Evolutionary conservation across 352 stramenopile species (phyloP), one percentile per base, ranked within the genome.

Genomic region (Globisporangium acanthophoron): DNA sequence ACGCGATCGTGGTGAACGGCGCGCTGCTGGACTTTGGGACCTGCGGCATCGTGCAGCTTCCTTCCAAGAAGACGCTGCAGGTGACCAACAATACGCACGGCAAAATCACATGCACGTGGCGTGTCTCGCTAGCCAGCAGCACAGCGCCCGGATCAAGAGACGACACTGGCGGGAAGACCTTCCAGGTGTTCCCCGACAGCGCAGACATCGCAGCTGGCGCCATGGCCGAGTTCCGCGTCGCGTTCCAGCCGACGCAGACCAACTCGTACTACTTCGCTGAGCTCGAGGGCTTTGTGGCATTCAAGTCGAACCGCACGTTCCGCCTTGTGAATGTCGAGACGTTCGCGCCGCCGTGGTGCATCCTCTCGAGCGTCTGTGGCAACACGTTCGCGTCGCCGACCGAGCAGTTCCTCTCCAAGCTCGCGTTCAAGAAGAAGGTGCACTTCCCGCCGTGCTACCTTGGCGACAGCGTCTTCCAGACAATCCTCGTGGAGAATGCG

Each of bases 261-360:
- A 96, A 97, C 65, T 62, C 76, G 16, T 98, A 97, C 70, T 98
- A 92, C 66, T 91, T 94, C 51, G 74, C 75, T 16, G 90, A 97
- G 65, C 70, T 97, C 8, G 92, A 97, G 59, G 87, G 74, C 21
- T 93, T 80, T 54, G 86, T 88, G 40, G 88, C 85, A 20, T 97
- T 97, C 63, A 97, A 97, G 57, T 96, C 88, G 11, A 97, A 98
- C 60, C 79, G 90, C 35, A 97, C 87, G 13, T 98, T 98, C 58
- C 88, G 93, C 7, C 80, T 97, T 31, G 93, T 98, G 3, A 96
- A 97, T 56, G 87, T 97, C 49, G 73, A 89, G 39, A 96, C 89
- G 18, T 92, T 98, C 45, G 92, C 87, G 33, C 92, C 93, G 16
- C 90, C 94, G 20, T 98, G 89, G 90, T 94, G 76, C 47, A 44